Evolutionary conservation across 2,329 filamentous ascomycete genomes (phyloP), one percentile per base, ranked within the genome.

Genomic region (Botryotinia globosa): DNA sequence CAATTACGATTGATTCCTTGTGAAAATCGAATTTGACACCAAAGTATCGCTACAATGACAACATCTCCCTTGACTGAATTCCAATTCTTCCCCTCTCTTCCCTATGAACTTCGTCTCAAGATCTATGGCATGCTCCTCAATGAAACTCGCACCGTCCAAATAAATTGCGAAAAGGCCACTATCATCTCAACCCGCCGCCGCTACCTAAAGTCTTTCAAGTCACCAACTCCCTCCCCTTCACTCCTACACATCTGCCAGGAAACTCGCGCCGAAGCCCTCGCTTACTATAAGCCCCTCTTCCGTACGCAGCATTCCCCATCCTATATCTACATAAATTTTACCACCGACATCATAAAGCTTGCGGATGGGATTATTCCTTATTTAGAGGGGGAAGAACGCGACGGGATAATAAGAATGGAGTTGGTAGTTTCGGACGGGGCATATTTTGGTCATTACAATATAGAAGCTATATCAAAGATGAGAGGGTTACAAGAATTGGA

Each of bases 171-270:
- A n/a, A 75, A 73, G 73, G 72, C 45, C 9, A 18, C 73, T 20
- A 22, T 58, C 4, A 59, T 65, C 12, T 45, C 54, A 29, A n/a
- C n/a, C 51, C 48, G 63, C 29, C 59, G 59, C 68, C 77, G 73
- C 22, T 73, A 61, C 37, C 62, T 71, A 29, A 61, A 74, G 62
- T 61, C 70, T 10, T 80, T 75, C 34, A 56, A 63, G 16, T 78
- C 77, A 18, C 18, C 70, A 2, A 75, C 74, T 0, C 78, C 79
- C 0, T 76, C 77, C 34, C 80, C 79, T 9, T 10, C 74, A 1
- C 73, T 79, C 29, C 74, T 82, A 9, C 77, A 80, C 71, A 74
- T 77, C n/a, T 78, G 73, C 62, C 76, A 63, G 3, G 80, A 82
- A 74, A 78, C 80, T 8, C 79, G 81, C 3, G 71, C 67, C 70